A percentile compares a stretch with the other conserved stretches of the same genome.
Conservation (phyloP, 176 grass and related monocot genomes). For the Echinochloa phyllopogon region DNA sequence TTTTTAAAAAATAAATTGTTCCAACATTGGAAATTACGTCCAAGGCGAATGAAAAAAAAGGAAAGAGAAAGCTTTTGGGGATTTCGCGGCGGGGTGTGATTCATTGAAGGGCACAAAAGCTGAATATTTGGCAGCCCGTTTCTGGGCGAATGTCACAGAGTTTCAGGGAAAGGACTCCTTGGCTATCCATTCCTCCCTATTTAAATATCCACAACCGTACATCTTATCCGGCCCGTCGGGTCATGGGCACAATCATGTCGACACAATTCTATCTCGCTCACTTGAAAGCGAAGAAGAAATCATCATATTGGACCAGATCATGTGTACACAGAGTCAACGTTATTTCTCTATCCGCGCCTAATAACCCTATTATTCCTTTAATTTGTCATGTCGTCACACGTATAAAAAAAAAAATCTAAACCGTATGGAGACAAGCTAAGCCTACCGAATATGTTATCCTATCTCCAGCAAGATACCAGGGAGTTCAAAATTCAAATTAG, state of each 20-base stretch:
- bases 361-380: not conserved
- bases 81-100: too few species aligned
- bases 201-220: not conserved
- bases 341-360: not conserved
- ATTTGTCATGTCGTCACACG: not conserved
- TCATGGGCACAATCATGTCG: conserved; percentile 16
- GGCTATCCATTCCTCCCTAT: not conserved
- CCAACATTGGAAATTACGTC: not conserved
- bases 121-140: not conserved
- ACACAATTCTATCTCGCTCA: not conserved
- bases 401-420: not conserved
- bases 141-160: not conserved
- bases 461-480: not conserved
- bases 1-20: not conserved
- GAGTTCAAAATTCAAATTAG: conserved; percentile 12
- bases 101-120: not conserved
- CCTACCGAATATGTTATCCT: not conserved
- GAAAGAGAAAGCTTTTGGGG: not conserved
- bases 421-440: not conserved
- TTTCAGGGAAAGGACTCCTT: not conserved
- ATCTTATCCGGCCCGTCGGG: not conserved
- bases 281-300: conserved; percentile 26
- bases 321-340: not conserved
- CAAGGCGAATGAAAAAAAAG: not conserved
- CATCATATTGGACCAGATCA: not conserved